These are phyloP conservation scores for Suillus subluteus DNA, from an alignment of 768 basidiomycete genomes.

Conservation along the genomic window DNA sequence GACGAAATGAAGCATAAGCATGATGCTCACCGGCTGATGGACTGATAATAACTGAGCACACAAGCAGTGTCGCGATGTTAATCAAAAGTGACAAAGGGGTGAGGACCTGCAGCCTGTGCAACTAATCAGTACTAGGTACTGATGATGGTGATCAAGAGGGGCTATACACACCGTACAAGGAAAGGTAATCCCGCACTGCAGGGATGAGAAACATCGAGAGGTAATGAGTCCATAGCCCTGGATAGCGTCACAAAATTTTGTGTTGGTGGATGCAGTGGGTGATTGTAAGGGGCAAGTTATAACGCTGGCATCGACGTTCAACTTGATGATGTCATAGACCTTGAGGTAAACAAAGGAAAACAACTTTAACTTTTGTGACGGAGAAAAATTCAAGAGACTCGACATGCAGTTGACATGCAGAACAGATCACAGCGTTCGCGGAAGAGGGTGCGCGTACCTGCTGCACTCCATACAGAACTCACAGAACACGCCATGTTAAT, in stretches of 20 bases:
- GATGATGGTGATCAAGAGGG: not conserved
- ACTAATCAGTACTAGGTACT: not conserved
- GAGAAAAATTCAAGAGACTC: not conserved
- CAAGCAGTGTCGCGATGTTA: slow-evolving; percentile 70
- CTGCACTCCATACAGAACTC: slow-evolving; percentile 63
- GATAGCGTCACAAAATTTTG: not conserved
- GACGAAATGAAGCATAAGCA: not conserved
- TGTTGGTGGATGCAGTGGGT: not conserved
- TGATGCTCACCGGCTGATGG: slow-evolving; percentile 58
- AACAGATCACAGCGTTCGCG: not conserved
- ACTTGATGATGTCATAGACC: slow-evolving; percentile 8
- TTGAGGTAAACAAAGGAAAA: slow-evolving; percentile 5
- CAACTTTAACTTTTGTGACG: not conserved
- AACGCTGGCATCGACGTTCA: not conserved
- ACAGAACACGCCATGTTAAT: slow-evolving; percentile 69
- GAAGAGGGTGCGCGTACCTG: slow-evolving; percentile 51
- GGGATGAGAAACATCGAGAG: slow-evolving; percentile 64
- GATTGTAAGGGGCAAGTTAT: not conserved
- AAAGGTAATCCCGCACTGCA: slow-evolving; percentile 64
- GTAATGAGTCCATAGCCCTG: slow-evolving; percentile 53
- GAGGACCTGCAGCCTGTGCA: slow-evolving; percentile 73
- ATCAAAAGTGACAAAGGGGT: slow-evolving; percentile 85
- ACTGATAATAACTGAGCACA: slow-evolving; percentile 68
- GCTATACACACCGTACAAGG: slow-evolving; percentile 55
- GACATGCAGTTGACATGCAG: not conserved